A percentile compares a stretch with the other conserved stretches of the same genome.
phyloP scores from a whole-genome alignment of 805 yeast species.

The Schizosaccharomyces cryophilus region DNA sequence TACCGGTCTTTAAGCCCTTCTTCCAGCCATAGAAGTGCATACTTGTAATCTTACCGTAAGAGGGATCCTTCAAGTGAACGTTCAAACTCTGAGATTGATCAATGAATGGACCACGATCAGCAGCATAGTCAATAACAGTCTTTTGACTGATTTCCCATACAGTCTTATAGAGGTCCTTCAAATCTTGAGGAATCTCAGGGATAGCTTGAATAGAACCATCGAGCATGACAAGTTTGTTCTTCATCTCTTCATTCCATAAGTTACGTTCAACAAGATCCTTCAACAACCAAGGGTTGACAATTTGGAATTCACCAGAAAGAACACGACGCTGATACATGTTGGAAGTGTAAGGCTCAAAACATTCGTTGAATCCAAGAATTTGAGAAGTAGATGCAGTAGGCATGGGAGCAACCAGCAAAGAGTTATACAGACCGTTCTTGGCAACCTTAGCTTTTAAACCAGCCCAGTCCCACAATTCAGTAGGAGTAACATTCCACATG shows the following conservation, averaged over 20 bases:
- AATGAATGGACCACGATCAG: slow-evolving; percentile 46
- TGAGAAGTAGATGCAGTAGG: slow-evolving; percentile 97
- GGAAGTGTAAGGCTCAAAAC: slow-evolving; percentile 89
- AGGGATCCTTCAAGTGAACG: slow-evolving; percentile 66
- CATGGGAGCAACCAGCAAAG: slow-evolving; percentile 80
- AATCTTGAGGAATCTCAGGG: slow-evolving; percentile 43
- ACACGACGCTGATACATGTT: slow-evolving; percentile 80
- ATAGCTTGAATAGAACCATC: slow-evolving; percentile 73
- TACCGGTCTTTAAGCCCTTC: slow-evolving; percentile 93
- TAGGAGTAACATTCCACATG: slow-evolving; percentile 59
- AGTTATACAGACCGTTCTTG: slow-evolving; percentile 57
- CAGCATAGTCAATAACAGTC: slow-evolving; percentile 64
- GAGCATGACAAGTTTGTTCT: slow-evolving; percentile 45
- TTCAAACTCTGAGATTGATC: slow-evolving; percentile 85
- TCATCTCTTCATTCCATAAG: slow-evolving; percentile 60
- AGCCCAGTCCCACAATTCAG: slow-evolving; percentile 77
- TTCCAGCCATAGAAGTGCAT: slow-evolving; percentile 99
- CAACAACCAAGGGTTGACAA: slow-evolving; percentile 67
- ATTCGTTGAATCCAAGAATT: slow-evolving; percentile 77
- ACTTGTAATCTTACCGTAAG: slow-evolving; percentile 86
- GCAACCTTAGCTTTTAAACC: slow-evolving; percentile 32
- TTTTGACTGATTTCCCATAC: slow-evolving; percentile 92
- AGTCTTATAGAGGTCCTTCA: slow-evolving; percentile 66
- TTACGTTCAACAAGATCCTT: slow-evolving; percentile 63
- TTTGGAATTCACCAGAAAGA: slow-evolving; percentile 77